phyloP scores from a whole-genome alignment of 2,329 filamentous ascomycete genomes.

The Samsoniella hepiali region DNA sequence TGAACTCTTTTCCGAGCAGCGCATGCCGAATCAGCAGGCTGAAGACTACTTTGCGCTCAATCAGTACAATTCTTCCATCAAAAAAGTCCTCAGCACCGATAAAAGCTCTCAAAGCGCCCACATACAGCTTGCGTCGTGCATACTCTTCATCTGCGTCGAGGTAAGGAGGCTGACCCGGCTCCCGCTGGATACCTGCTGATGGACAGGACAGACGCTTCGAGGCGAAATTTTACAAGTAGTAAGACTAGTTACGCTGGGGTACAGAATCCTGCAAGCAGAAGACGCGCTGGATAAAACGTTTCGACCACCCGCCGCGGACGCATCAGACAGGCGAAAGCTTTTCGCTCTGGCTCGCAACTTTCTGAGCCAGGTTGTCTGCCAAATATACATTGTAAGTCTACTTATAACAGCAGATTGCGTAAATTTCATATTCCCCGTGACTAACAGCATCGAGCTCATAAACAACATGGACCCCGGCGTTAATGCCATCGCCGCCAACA shows the following conservation, averaged over 20 bases:
- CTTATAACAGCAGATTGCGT: too few species aligned
- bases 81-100: neutral
- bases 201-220: slow-evolving; percentile 1
- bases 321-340: slow-evolving; percentile 8
- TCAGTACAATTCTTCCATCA: slow-evolving; percentile 17
- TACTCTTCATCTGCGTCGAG: slow-evolving; percentile 19
- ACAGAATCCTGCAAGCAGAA: slow-evolving; percentile 13
- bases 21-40: neutral
- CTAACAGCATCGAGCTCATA: slow-evolving; percentile 3
- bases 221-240: slow-evolving; percentile 10
- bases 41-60: slow-evolving; percentile 15
- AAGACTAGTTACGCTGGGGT: slow-evolving; percentile 10
- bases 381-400: slow-evolving; percentile 12
- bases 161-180: neutral
- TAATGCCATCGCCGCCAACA: slow-evolving; percentile 15
- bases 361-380: slow-evolving; percentile 15
- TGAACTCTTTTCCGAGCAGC: slow-evolving; percentile 15
- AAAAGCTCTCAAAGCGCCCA: slow-evolving; percentile 5
- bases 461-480: slow-evolving; percentile 10
- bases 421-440: too few species aligned
- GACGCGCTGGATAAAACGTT: slow-evolving; percentile 5
- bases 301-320: neutral
- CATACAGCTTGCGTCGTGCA: slow-evolving; percentile 16
- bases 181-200: neutral
- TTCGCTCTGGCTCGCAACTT: slow-evolving; percentile 15